These are phyloP conservation scores for Lepidium africanum DNA, from an alignment of 345 rosid genomes.

Conservation along the genomic window DNA sequence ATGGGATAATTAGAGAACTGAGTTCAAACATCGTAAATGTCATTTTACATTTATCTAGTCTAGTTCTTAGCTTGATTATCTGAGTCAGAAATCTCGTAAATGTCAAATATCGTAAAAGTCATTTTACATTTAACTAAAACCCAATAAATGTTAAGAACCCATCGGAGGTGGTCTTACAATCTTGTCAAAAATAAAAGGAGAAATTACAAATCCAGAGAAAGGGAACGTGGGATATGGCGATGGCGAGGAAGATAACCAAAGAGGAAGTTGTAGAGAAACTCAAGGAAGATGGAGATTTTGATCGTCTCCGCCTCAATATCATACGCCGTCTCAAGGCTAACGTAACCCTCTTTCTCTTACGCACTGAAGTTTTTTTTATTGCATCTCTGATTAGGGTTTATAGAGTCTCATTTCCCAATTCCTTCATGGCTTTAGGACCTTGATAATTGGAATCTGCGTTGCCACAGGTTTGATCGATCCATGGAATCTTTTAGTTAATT, in stretches of 20 bases:
- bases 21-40: too few species aligned
- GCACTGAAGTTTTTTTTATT: background rate
- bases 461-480: background rate
- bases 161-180: too few species aligned
- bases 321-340: conserved; percentile 82
- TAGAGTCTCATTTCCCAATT: background rate
- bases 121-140: too few species aligned
- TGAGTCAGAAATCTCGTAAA: too few species aligned
- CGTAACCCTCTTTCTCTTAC: conserved; percentile 24
- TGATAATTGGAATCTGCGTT: background rate
- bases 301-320: conserved; percentile 77
- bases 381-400: conserved; percentile 8
- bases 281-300: conserved; percentile 81
- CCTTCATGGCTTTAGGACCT: background rate
- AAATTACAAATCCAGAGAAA: background rate
- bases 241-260: conserved; percentile 35
- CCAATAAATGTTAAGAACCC: too few species aligned
- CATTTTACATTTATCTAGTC: too few species aligned
- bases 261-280: conserved; percentile 71
- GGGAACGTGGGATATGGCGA: background rate
- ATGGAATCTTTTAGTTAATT: background rate
- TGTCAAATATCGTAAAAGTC: too few species aligned
- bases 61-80: too few species aligned
- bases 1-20: too few species aligned
- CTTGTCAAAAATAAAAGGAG: background rate